Evolutionary conservation across 192 early-diverging fungal species (phyloP), one percentile per base, ranked within the genome.

Genomic region (Radiomyces spectabilis): DNA sequence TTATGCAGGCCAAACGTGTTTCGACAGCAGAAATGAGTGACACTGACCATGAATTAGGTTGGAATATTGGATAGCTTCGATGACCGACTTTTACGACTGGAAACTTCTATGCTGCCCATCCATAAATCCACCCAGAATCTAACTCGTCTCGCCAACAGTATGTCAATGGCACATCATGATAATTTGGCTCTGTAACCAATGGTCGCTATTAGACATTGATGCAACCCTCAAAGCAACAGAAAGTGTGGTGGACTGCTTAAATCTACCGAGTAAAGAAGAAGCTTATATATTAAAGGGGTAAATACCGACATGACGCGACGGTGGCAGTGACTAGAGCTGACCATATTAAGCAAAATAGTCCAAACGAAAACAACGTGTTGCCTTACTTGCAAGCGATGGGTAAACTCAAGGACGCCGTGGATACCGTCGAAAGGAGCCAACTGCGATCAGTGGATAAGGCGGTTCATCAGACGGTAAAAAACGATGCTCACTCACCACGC

Each of bases 41-140:
- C 13, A 13, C 5, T 35, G 33, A 35, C 33, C 6, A 5, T 54
- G 33, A 29, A 45, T 13, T 59, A 91, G 88, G 71, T 74, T 4
- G 71, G 66, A 38, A 88, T 91, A 63, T 58, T 93, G 30, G 76
- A 76, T 41, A 80, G 81, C 6, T 93, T 93, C 66, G 90, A 91
- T 53, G 74, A 73, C 21, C 72, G 90, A 49, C 68, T 93, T 6
- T 71, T 75, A 1, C 77, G 77, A 41, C 66, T 93, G 3, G 85
- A 93, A 59, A 73, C 73, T 1, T 88, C 84, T 3, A 89, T 93
- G 26, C 47, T 89, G 27, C 90, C 90, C 16, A 91, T 93, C 52
- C 87, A 93, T 47, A 73, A 74, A 33, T 76, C 83, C 0, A 93
- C 88, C 8, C 80, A 85, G 44, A 78, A 75, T 45, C 65, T 93